phyloP scores from a whole-genome alignment of 2,329 filamentous ascomycete genomes.

The Diaporthe amygdali region DNA sequence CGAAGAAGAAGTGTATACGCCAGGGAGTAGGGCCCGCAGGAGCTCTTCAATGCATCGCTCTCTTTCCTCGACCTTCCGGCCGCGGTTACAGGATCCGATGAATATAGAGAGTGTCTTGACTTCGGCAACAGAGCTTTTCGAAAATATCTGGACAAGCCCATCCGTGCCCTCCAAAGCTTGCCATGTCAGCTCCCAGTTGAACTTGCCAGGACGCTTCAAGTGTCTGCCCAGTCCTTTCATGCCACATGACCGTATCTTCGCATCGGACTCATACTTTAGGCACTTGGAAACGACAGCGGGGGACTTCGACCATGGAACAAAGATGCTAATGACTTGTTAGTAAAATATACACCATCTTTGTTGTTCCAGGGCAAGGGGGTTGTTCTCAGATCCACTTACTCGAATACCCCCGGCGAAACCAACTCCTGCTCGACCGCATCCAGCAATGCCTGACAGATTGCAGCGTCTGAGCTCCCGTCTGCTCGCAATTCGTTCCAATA shows the following conservation, averaged over 20 bases:
- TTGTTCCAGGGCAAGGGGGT: no score
- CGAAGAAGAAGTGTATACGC: neutral
- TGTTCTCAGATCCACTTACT: no score
- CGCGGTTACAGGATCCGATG: neutral
- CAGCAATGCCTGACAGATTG: slow-evolving; percentile 1
- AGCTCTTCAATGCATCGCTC: slow-evolving; percentile 6
- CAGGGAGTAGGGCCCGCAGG: slow-evolving; percentile 13
- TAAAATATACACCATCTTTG: no score
- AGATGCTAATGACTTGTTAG: slow-evolving; percentile 1
- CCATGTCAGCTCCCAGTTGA: slow-evolving; percentile 4
- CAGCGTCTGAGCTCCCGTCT: neutral
- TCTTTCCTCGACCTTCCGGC: neutral
- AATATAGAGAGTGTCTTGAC: neutral
- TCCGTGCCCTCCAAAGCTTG: neutral
- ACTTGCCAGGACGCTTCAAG: neutral
- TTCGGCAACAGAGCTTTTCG: neutral
- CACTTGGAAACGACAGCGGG: neutral
- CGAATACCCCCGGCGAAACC: neutral
- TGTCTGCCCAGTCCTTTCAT: neutral
- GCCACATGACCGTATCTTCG: neutral
- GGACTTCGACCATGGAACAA: slow-evolving; percentile 14
- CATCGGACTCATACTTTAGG: neutral
- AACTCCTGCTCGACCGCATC: neutral
- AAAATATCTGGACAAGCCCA: neutral
- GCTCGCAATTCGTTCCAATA: slow-evolving; percentile 7